These are phyloP conservation scores for Potentilla sterilis DNA, from an alignment of 306 rosid species.

Conservation along the genomic window DNA sequence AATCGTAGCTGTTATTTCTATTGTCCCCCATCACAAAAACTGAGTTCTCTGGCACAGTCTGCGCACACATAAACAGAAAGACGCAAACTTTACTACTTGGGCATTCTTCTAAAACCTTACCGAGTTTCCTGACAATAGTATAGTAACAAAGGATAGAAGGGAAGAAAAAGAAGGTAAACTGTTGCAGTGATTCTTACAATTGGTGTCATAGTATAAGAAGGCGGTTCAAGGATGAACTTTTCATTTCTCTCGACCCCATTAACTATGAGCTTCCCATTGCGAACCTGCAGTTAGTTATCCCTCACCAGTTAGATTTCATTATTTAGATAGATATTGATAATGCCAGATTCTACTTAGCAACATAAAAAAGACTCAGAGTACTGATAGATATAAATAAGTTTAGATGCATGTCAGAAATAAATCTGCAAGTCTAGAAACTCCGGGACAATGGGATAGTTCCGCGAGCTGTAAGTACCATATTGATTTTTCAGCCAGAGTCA, in stretches of 20 bases:
- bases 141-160: neutral
- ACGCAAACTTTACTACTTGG: conserved; percentile 14
- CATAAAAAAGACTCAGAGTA: neutral
- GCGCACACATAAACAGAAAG: conserved; percentile 24
- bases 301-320: conserved; percentile 2
- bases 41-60: conserved; percentile 80
- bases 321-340: neutral
- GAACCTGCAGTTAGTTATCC: conserved; percentile 59
- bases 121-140: neutral
- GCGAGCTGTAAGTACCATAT: neutral
- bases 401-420: neutral
- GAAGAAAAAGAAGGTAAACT: neutral
- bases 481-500: neutral
- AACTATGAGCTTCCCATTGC: conserved; percentile 75
- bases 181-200: conserved; percentile 47
- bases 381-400: neutral
- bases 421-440: neutral
- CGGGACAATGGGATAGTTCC: neutral
- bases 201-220: conserved; percentile 78
- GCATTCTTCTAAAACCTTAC: neutral
- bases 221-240: conserved; percentile 73
- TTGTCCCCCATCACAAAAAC: conserved; percentile 99
- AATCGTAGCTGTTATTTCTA: conserved; percentile 96
- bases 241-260: conserved; percentile 93
- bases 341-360: neutral